phyloP scores from a whole-genome alignment of 2,329 filamentous ascomycete genomes.

The Cytospora mali region DNA sequence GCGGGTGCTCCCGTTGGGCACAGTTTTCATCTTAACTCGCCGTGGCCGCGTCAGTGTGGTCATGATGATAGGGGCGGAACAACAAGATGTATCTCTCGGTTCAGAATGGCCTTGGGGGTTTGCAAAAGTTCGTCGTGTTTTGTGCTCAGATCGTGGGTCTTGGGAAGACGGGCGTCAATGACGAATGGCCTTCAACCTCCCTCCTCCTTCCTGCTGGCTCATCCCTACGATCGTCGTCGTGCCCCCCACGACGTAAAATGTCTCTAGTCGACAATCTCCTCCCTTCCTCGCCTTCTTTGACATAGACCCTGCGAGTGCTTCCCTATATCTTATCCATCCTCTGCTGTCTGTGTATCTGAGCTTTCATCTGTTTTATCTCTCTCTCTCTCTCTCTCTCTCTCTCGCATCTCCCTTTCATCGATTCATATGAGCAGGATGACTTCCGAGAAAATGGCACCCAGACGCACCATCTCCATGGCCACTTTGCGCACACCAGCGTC shows the following conservation, averaged over 20 bases:
- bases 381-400: constrained; percentile 15
- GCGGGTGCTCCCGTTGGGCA: constrained; percentile 18
- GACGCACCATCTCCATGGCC: constrained; percentile 18
- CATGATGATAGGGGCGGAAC: constrained; percentile 13
- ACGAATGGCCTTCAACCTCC: not conserved
- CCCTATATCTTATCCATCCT: constrained; percentile 21
- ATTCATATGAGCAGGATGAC: constrained; percentile 17
- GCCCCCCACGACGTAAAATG: constrained; percentile 16
- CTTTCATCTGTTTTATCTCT: constrained; percentile 3
- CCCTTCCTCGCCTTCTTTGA: constrained; percentile 20
- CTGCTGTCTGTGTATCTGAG: constrained; percentile 19
- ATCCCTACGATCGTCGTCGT: constrained; percentile 25
- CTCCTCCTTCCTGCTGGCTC: not conserved
- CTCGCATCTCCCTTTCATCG: constrained; percentile 7
- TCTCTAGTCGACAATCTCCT: constrained; percentile 21
- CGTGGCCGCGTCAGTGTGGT: not conserved
- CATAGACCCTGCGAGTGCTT: constrained; percentile 2
- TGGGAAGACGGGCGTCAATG: not conserved
- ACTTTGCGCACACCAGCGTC: constrained; percentile 20
- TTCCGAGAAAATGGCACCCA: constrained; percentile 22
- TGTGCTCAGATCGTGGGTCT: constrained; percentile 13
- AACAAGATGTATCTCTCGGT: not conserved
- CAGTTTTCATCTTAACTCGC: constrained; percentile 3
- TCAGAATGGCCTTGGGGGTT: not conserved
- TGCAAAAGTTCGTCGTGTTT: constrained; percentile 4